These are phyloP conservation scores for Sporothrix variecibatus DNA, from an alignment of 2,329 filamentous ascomycete genomes.

Conservation along the genomic window DNA sequence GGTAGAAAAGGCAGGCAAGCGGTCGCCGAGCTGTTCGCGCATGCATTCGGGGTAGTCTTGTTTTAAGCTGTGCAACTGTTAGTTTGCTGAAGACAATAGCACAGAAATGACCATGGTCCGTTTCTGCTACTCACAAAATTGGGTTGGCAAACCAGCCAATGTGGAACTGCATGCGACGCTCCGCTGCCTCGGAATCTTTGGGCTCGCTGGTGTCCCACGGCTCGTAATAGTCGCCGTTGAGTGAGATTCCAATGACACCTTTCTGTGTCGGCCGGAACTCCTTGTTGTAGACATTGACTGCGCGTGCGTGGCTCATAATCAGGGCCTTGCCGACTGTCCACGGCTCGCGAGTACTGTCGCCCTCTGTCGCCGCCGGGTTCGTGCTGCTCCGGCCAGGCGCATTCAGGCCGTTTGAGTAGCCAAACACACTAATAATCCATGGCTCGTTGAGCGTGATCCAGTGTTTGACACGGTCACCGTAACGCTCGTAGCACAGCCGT, in stretches of 20 bases:
- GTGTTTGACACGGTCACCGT: slow-evolving; percentile 68
- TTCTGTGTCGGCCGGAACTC: slow-evolving; percentile 70
- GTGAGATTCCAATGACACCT: slow-evolving; percentile 80
- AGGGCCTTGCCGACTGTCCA: slow-evolving; percentile 83
- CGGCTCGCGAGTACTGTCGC: slow-evolving; percentile 74
- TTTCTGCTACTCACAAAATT: slow-evolving; percentile 82
- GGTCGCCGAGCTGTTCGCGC: slow-evolving; percentile 75
- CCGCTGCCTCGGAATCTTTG: slow-evolving; percentile 70
- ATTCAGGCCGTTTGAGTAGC: slow-evolving; percentile 75
- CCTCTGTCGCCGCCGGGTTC: slow-evolving; percentile 66
- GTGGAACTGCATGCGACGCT: slow-evolving; percentile 82
- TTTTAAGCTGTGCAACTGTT: not conserved
- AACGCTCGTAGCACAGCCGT: slow-evolving; percentile 73
- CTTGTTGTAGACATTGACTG: slow-evolving; percentile 78
- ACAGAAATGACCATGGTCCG: no score
- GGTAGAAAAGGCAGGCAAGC: slow-evolving; percentile 71
- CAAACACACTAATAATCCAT: slow-evolving; percentile 79
- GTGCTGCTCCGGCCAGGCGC: slow-evolving; percentile 80
- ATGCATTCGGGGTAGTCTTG: slow-evolving; percentile 77
- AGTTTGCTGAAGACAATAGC: no score
- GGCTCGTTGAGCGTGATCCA: slow-evolving; percentile 94
- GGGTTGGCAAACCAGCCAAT: slow-evolving; percentile 89
- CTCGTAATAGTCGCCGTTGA: slow-evolving; percentile 81
- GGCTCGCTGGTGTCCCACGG: slow-evolving; percentile 80
- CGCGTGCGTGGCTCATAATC: slow-evolving; percentile 75